Evolutionary conservation across 2,329 filamentous ascomycete genomes (phyloP).

Genomic region (Penicillium polonicum): DNA sequence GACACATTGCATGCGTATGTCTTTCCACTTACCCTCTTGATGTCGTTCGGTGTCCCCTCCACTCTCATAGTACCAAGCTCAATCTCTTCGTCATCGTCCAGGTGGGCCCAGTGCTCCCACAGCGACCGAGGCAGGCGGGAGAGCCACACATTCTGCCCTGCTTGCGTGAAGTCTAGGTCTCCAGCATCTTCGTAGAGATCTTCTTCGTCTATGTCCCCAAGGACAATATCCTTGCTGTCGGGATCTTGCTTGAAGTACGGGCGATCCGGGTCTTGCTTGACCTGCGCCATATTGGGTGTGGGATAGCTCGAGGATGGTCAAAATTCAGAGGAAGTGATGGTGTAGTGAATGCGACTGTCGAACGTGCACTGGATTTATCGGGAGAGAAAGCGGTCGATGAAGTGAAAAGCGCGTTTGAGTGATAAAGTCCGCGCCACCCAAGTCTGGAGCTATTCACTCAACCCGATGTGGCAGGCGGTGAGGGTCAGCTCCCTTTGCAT

Average conservation of each 20-base stretch:
- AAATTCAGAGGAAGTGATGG: too few species aligned
- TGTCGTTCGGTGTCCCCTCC: conserved; percentile 55
- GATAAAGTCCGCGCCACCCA: conserved; percentile 8
- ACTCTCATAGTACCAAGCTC: conserved; percentile 72
- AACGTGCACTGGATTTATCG: background rate
- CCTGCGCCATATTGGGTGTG: conserved; percentile 31
- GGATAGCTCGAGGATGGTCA: background rate
- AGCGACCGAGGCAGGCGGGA: conserved; percentile 76
- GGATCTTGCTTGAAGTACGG: conserved; percentile 44
- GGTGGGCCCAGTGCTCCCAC: conserved; percentile 73
- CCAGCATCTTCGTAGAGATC: conserved; percentile 69
- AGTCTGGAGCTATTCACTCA: conserved; percentile 6
- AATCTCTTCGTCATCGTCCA: conserved; percentile 80
- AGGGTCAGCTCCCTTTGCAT: background rate
- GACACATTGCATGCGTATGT: background rate
- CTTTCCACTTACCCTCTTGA: conserved; percentile 45
- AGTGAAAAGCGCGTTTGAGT: background rate
- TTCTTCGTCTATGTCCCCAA: conserved; percentile 54
- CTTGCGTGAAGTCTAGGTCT: conserved; percentile 58
- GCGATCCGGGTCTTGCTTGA: conserved; percentile 45
- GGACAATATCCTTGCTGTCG: conserved; percentile 38
- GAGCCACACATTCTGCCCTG: conserved; percentile 60
- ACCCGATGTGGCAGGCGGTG: conserved; percentile 5
- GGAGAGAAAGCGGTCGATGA: background rate
- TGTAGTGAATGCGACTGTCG: background rate